Base-by-base conservation (phyloP, 257 asterid genomes). In the Cordia subcordata region DNA sequence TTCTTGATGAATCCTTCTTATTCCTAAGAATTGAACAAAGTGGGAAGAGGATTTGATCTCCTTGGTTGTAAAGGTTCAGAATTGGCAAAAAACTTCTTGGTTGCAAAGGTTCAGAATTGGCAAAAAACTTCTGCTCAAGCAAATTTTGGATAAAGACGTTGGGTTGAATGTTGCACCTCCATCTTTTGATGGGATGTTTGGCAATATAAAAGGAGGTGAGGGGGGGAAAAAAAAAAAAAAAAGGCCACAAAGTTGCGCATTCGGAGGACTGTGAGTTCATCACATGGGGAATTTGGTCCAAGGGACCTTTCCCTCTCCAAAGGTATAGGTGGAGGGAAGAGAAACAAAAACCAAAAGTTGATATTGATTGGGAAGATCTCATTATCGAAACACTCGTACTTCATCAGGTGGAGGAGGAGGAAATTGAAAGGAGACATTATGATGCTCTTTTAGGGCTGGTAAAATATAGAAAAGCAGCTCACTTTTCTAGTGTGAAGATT, bases 361-460 rank as follows among this genome's bases (percentile, higher is more conserved):
- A 76, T 49, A 65, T 72, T 42, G 90, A 81, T 62, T 82, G 88
- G 88, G 96, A 91, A 67, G 98, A 91, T 77, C 72, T 88, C 53
- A 75, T 88, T 16, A 91, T 91, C 45, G 96, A 88, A 75, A 82
- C 95, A 13, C 96, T 91, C 45, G 73, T 88, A 14, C 94, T 90
- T 52, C 96, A 87, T 68, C 71, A 71, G 61, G 91, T 85, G 12
- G 71, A 71, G 72, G 98, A 82, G 58, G 89, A 73, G 66, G 95
- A 91, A 79, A 88, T 85, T 62, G 90, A 71, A 73, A 88, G 79
- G 49, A 96, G 98, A 51, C 80, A 91, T 73, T 91, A 91, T 63
- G 84, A 81, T 35, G 70, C 59, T 12, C 60, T 88, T 78, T 57
- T 91, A 78, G 96, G 72, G 35, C 35, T 27, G 3, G 35, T 3